Base-by-base conservation (phyloP, 2,329 filamentous ascomycete species). In the Trichophyton schoenleinii region DNA sequence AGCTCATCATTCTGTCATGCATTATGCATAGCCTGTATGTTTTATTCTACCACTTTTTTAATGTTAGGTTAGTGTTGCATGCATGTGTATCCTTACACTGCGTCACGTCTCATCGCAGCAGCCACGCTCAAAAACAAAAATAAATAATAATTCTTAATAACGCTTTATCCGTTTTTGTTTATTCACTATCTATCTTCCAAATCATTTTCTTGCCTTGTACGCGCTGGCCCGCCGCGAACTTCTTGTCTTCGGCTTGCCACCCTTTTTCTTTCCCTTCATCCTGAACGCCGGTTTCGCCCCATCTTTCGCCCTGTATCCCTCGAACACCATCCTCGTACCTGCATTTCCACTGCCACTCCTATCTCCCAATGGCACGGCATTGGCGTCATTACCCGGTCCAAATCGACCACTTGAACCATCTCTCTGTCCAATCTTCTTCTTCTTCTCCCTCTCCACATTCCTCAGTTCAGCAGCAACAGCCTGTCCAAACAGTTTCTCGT, bases 241-340 rank as follows among this genome's bases (percentile, higher is more conserved):
- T 41, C 76, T 68, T 57, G 70, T 75, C 60, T 74, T 74, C 44
- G 69, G 71, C 65, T 77, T 76, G 22, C 70, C 74, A 62, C 58
- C 52, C 62, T 68, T 64, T n/a, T 67, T 69, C 36, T 72, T 72
- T 59, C 74, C 72, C 67, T 72, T 74, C 41, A 74, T 65, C 48
- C 70, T 74, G 59, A 72, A 66, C 22, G 66, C 67, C 36, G 67
- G 68, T 9, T 66, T 66, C 44, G 67, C 49, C n/a, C 58, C 53
- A 57, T 72, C 70, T 1, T 69, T 71, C 28, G 77, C 76, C 31
- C 77, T 74, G 61, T 77, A 70, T 18, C 77, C 77, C 64, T 79
- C 77, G 62, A 79, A 78, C 20, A 79, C 71, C 48, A 76, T 64
- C 0, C 70, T 70, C 42, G 42, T 63, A 22, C 28, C 11, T 53